Conservation (phyloP, 495 filamentous ascomycete species). For the Hypoxylon cercidicola region DNA sequence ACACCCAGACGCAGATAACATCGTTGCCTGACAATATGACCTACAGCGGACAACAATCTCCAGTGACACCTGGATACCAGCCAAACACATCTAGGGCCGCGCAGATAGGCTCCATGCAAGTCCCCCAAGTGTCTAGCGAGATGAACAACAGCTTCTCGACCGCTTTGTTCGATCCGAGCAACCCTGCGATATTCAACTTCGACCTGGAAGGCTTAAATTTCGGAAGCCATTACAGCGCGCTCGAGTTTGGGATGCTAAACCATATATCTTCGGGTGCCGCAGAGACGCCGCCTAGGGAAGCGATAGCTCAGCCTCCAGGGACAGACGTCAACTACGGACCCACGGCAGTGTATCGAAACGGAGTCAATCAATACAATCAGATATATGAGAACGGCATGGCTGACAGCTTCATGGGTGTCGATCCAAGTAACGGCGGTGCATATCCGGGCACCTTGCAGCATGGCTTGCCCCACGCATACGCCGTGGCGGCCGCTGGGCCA, state of each 20-base stretch:
- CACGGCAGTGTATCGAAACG: constrained; percentile 56
- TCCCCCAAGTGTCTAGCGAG: constrained; percentile 53
- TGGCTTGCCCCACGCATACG: constrained; percentile 62
- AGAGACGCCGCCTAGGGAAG: constrained; percentile 78
- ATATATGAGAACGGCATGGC: constrained; percentile 54
- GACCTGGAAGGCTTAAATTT: constrained; percentile 94
- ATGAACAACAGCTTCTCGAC: constrained; percentile 58
- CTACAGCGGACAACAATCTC: constrained; percentile 71
- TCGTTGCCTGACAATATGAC: constrained; percentile 60
- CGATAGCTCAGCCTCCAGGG: constrained; percentile 43
- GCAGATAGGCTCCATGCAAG: constrained; percentile 45
- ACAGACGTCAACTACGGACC: constrained; percentile 55
- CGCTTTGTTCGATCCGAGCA: constrained; percentile 84
- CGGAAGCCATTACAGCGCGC: constrained; percentile 90
- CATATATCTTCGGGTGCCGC: constrained; percentile 90
- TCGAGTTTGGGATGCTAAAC: constrained; percentile 93
- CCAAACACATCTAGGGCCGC: constrained; percentile 49
- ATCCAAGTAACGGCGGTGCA: constrained; percentile 49
- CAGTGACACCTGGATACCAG: constrained; percentile 75
- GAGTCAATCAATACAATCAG: constrained; percentile 54
- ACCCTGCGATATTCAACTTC: constrained; percentile 92
- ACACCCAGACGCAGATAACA: constrained; percentile 42
- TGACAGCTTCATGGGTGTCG: constrained; percentile 54
- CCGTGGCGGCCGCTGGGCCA: constrained; percentile 58
- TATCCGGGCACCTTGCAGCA: constrained; percentile 62